Percentiles rank a stretch among this genome's conserved stretches.
Conservation (phyloP, 169 alveolate genomes). For the Perkinsus chesapeaki region DNA sequence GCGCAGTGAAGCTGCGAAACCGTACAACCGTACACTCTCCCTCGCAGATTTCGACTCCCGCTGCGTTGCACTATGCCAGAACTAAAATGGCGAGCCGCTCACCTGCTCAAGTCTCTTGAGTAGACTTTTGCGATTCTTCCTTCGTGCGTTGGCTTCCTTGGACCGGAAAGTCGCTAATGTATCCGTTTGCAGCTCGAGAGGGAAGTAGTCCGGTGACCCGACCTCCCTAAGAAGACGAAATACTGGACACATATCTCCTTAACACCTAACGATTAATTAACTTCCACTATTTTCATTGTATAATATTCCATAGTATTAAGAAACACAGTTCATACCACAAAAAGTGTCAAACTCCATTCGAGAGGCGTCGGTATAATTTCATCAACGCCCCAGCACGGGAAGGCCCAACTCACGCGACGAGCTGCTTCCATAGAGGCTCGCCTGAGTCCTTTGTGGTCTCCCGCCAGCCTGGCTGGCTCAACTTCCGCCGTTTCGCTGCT, state of each 20-base stretch:
- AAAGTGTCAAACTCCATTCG: no score
- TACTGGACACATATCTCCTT: background rate
- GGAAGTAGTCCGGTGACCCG: background rate
- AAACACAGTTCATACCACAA: no score
- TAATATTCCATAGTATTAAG: no score
- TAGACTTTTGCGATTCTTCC: background rate
- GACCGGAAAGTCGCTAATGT: background rate
- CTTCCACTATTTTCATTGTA: no score
- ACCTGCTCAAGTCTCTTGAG: background rate
- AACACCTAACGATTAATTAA: no score
- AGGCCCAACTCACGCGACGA: background rate
- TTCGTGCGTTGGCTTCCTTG: background rate
- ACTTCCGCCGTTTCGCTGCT: background rate
- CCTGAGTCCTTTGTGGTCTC: background rate
- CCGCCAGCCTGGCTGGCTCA: background rate
- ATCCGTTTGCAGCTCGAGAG: background rate
- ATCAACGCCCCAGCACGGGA: background rate
- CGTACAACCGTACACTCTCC: no score
- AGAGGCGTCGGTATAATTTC: background rate
- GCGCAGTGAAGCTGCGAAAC: no score
- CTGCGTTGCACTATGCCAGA: no score
- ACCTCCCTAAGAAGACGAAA: background rate
- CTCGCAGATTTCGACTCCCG: no score
- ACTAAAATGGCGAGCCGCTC: no score
- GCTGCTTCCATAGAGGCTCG: background rate